Evolutionary conservation across 1,284 basidiomycete genomes (phyloP).

Genomic region (Sporisorium reilianum): DNA sequence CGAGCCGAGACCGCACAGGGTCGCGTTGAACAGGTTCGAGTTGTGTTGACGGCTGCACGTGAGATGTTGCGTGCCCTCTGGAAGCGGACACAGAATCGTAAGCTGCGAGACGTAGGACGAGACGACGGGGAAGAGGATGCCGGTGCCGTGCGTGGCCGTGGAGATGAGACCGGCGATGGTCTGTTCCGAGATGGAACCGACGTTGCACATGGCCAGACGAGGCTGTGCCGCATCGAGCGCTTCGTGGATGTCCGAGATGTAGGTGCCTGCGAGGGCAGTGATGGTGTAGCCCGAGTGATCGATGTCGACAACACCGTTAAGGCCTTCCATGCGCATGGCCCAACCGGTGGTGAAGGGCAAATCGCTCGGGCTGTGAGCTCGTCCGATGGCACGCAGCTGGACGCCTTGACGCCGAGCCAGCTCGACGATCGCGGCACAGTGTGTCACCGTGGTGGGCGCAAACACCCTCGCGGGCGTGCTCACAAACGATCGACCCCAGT

Average conservation of each 20-base stretch:
- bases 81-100: constrained; percentile 74
- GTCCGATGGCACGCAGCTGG: constrained; percentile 83
- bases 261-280: constrained; percentile 66
- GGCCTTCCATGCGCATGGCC: constrained; percentile 64
- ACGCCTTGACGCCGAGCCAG: constrained; percentile 81
- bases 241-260: constrained; percentile 67
- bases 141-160: constrained; percentile 94
- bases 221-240: constrained; percentile 75
- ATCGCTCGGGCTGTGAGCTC: constrained; percentile 93
- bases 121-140: constrained; percentile 83
- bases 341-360: constrained; percentile 71
- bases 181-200: constrained; percentile 97
- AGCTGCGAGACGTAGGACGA: constrained; percentile 84
- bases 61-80: constrained; percentile 75
- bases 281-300: constrained; percentile 37
- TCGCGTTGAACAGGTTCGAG: constrained; percentile 86
- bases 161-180: constrained; percentile 93
- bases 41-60: constrained; percentile 78
- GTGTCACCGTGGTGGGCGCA: constrained; percentile 78
- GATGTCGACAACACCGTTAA: constrained; percentile 58
- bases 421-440: constrained; percentile 84
- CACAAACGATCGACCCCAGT: constrained; percentile 74
- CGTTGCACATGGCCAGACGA: constrained; percentile 84
- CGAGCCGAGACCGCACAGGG: constrained; percentile 91
- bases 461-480: constrained; percentile 75